Evolutionary conservation across 768 basidiomycete genomes (phyloP).

Genomic region (Boletus subparvulus): DNA sequence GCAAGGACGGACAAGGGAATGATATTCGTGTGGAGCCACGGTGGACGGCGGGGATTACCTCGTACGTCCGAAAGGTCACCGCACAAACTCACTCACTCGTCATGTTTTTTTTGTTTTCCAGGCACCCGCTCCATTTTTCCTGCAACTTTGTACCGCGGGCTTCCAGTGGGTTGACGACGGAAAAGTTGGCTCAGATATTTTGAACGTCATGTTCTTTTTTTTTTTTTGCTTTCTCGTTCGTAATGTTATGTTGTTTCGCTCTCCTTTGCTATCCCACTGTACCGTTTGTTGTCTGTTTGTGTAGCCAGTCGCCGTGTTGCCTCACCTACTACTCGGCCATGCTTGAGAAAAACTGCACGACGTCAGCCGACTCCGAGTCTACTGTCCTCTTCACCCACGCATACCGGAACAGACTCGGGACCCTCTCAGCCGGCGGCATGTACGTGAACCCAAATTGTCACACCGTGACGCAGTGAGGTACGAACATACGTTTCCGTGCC

Average conservation of each 20-base stretch:
- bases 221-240: not conserved
- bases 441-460: no score
- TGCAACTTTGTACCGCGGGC: conserved; percentile 28
- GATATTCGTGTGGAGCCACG: conserved; percentile 21
- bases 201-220: conserved; percentile 6
- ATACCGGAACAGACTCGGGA: no score
- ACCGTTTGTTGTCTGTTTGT: not conserved
- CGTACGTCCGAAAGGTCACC: conserved; percentile 15
- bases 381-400: no score
- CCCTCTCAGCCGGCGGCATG: no score
- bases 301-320: no score
- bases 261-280: not conserved
- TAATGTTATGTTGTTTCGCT: not conserved
- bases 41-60: conserved; percentile 28
- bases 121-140: conserved; percentile 27
- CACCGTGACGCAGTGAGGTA: no score
- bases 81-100: not conserved
- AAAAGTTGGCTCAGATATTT: conserved; percentile 19
- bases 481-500: no score
- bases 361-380: no score
- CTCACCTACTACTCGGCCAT: no score
- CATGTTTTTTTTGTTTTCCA: not conserved
- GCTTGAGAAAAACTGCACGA: no score
- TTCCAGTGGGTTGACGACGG: conserved; percentile 10
- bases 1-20: conserved; percentile 25